These are phyloP conservation scores for Berkeleyomyces rouxiae DNA, from an alignment of 2,329 filamentous ascomycete genomes.

Conservation along the genomic window DNA sequence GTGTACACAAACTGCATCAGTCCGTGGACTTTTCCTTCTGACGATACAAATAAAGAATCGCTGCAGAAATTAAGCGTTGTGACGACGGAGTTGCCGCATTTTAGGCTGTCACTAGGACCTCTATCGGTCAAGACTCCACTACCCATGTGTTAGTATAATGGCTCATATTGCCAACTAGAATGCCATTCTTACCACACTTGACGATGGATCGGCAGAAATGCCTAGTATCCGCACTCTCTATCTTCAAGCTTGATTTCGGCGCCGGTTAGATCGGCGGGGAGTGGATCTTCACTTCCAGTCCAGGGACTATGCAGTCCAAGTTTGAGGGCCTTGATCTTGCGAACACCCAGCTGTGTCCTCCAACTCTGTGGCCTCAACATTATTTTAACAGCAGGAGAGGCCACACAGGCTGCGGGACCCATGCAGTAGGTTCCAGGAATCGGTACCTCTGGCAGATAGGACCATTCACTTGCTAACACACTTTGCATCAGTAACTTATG, in stretches of 20 bases:
- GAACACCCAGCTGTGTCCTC: conserved; percentile 3
- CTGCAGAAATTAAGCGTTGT: conserved; percentile 7
- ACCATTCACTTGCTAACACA: conserved; percentile 4
- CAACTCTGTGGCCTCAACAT: conserved; percentile 7
- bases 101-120: not conserved
- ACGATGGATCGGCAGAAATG: conserved; percentile 9
- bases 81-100: not conserved
- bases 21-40: conserved; percentile 1
- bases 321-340: conserved; percentile 4
- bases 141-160: not conserved
- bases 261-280: conserved; percentile 1
- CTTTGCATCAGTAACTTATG: not conserved
- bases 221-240: conserved; percentile 10
- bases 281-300: conserved; percentile 1
- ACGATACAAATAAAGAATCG: conserved; percentile 4
- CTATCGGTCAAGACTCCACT: conserved; percentile 6
- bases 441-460: conserved; percentile 11
- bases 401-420: not conserved
- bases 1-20: conserved; percentile 5
- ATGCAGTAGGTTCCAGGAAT: conserved; percentile 5
- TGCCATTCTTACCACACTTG: conserved; percentile 2
- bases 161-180: not conserved
- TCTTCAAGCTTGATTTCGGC: not conserved
- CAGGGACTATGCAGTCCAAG: not conserved
- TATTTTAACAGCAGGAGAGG: not conserved